These are phyloP conservation scores for Combretum micranthum DNA, from an alignment of 345 rosid species.

Conservation along the genomic window DNA sequence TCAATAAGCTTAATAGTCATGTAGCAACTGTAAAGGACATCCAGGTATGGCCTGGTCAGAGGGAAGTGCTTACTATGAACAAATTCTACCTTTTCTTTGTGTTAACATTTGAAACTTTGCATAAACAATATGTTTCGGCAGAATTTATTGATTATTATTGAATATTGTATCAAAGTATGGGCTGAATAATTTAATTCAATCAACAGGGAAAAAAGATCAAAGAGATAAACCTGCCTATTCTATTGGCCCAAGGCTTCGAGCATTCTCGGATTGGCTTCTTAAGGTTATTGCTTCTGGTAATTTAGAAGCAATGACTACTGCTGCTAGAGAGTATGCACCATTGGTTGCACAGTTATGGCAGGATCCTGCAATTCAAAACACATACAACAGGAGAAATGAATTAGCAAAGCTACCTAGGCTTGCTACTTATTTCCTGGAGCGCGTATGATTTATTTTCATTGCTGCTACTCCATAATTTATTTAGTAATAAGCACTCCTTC, in stretches of 20 bases:
- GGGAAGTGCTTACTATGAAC: too few species aligned
- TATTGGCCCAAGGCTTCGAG: conserved; percentile 42
- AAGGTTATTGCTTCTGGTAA: conserved; percentile 60
- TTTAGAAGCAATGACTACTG: conserved; percentile 50
- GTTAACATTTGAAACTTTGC: too few species aligned
- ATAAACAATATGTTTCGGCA: not conserved
- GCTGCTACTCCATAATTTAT: not conserved
- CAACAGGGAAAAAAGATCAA: conserved; percentile 25
- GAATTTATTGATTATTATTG: conserved; percentile 4
- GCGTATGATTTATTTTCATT: conserved; percentile 35
- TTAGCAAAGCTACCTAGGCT: conserved; percentile 56
- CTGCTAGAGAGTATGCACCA: conserved; percentile 55
- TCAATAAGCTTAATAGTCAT: too few species aligned
- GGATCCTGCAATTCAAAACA: conserved; percentile 72
- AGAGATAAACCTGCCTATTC: conserved; percentile 31
- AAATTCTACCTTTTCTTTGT: too few species aligned
- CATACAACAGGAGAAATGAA: conserved; percentile 67
- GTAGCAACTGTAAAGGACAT: too few species aligned
- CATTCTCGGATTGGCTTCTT: conserved; percentile 72
- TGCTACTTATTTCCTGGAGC: conserved; percentile 77
- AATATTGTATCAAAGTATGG: too few species aligned
- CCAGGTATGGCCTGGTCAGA: too few species aligned
- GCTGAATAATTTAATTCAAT: not conserved
- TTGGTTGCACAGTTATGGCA: conserved; percentile 62
- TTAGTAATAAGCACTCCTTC: too few species aligned